Evolutionary conservation across 1,284 basidiomycete species (phyloP).

Genomic region (Tremellales sp.): DNA sequence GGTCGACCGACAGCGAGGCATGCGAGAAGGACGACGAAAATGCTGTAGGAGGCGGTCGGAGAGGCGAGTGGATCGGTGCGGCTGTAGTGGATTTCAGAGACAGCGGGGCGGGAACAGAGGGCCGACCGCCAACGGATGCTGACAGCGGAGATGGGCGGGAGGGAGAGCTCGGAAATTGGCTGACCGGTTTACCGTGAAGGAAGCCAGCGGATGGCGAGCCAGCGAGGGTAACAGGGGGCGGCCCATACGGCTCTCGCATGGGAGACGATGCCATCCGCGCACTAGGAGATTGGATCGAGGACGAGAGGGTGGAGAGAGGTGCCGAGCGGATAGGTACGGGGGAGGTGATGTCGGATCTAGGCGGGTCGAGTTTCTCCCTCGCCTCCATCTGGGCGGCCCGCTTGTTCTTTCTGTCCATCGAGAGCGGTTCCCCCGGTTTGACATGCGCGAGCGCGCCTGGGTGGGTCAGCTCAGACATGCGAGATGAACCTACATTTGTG

Average conservation of each 20-base stretch:
- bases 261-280: constrained; percentile 32
- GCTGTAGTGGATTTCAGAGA: constrained; percentile 33
- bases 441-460: constrained; percentile 77
- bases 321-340: constrained; percentile 45
- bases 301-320: too few relatives aligned
- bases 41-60: constrained; percentile 35
- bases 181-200: constrained; percentile 15
- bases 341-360: constrained; percentile 10
- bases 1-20: constrained; percentile 16
- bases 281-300: constrained; percentile 34
- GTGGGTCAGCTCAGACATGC: constrained; percentile 1
- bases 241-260: constrained; percentile 43
- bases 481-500: constrained; percentile 68
- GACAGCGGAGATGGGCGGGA: constrained; percentile 41
- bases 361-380: constrained; percentile 22
- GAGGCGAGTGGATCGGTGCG: constrained; percentile 28
- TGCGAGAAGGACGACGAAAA: constrained; percentile 43
- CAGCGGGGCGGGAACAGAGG: constrained; percentile 32
- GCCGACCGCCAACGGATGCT: constrained; percentile 32
- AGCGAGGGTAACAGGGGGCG: constrained; percentile 30
- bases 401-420: constrained; percentile 98
- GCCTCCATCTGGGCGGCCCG: constrained; percentile 79
- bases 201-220: constrained; percentile 44
- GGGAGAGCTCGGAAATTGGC: constrained; percentile 38
- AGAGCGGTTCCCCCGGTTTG: constrained; percentile 84